These are phyloP conservation scores for Tetrastigma voinierianum DNA, from an alignment of 164 flowering plant species.

Conservation along the genomic window DNA sequence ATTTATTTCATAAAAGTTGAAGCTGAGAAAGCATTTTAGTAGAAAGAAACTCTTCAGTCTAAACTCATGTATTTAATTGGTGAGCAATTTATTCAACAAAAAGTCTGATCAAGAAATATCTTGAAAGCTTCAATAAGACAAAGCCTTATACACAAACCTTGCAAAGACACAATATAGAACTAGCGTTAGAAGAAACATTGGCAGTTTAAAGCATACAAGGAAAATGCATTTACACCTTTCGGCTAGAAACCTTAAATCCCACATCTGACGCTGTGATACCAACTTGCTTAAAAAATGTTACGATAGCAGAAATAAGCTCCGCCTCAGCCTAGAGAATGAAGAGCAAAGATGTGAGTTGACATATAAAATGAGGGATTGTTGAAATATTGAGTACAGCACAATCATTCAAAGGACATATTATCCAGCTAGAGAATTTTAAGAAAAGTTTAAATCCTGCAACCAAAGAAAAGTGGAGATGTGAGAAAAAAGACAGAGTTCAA, in stretches of 20 bases:
- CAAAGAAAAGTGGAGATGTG: not conserved
- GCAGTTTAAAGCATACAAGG: not conserved
- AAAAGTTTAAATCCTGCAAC: not conserved
- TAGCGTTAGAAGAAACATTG: not conserved
- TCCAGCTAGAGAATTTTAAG: not conserved
- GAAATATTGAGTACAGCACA: not conserved
- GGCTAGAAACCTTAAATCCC: constrained; percentile 92
- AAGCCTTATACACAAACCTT: no score
- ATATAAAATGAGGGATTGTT: not conserved
- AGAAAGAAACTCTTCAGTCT: no score
- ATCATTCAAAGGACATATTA: not conserved
- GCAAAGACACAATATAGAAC: no score
- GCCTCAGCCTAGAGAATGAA: constrained; percentile 76
- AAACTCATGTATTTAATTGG: no score
- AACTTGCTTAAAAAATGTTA: constrained; percentile 78
- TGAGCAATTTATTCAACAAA: no score
- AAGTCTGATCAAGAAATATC: no score
- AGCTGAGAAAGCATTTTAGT: no score
- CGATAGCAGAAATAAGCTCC: constrained; percentile 85
- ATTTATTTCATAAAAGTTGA: no score
- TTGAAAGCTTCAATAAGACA: no score
- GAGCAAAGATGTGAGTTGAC: not conserved
- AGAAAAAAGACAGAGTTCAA: not conserved
- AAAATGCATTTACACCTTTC: constrained; percentile 59
- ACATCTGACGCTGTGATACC: constrained; percentile 90